Evolutionary conservation across 2,329 filamentous ascomycete genomes (phyloP), one percentile per base, ranked within the genome.

Genomic region (Monosporascus sp.): DNA sequence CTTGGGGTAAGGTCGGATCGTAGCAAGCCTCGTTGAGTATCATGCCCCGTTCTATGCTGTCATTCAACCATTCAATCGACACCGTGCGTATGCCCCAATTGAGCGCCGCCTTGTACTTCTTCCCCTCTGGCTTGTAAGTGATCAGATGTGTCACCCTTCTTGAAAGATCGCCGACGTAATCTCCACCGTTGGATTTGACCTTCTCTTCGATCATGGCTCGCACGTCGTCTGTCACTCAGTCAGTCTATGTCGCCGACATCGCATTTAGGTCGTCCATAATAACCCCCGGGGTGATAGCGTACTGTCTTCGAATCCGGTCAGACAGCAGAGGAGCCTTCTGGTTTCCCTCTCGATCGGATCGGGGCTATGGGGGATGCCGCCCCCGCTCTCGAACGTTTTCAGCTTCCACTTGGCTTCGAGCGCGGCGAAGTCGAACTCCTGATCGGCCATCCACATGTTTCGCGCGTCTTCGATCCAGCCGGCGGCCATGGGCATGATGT

Each of bases 31-130:
- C 94, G 52, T 97, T 90, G 20, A 99, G 75, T 20, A 92, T 88
- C 91, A 99, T 94, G 53, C 91, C 91, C 58, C 94, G 82, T 59
- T 88, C 82, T 55, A 94, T 71, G 64, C 89, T 93, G 65, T 97
- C 89, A 49, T 85, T 76, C 38, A 97, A 81, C 94, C 94, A 99
- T 66, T 91, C 86, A 36, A 89, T 70, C 1, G 88, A 86, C 24
- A 99, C 91, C 24, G 91, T 83, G 50, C 84, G 84, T 60, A 96
- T 83, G 46, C 81, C 79, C 92, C 94, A 99, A 61, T 80, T 80
- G 60, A 83, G 85, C n/a, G 93, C 94, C 52, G 91, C 91, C 52
- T 84, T 83, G 69, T 96, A 99, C 70, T 99, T 99, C 56, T 91
- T 89, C 22, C 94, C 93, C 59, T 89, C 83, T 8, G 93, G 85